phyloP scores from a whole-genome alignment of 2,329 filamentous ascomycete species.

The Diaporthe sp. region DNA sequence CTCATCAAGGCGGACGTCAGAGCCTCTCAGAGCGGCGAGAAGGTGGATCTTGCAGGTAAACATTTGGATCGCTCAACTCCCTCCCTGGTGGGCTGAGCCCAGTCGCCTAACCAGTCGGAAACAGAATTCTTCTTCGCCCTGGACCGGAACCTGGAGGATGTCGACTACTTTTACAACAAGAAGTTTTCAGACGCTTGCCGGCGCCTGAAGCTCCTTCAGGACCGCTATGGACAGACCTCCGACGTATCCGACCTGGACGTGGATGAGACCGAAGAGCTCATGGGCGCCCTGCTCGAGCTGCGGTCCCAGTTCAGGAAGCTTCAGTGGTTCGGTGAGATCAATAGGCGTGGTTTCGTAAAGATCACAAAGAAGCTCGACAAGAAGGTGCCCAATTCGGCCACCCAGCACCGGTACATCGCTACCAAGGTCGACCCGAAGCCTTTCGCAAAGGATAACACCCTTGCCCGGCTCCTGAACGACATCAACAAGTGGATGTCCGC shows the following conservation, averaged over 20 bases:
- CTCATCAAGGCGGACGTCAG: constrained; percentile 86
- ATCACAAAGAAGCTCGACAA: constrained; percentile 99
- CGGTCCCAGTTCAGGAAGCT: constrained; percentile 89
- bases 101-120: constrained; percentile 52
- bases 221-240: constrained; percentile 83
- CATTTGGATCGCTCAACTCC: constrained; percentile 42
- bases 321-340: constrained; percentile 98
- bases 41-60: constrained; percentile 92
- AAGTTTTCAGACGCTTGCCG: constrained; percentile 89
- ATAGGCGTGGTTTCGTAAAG: constrained; percentile 94
- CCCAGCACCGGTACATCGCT: constrained; percentile 87
- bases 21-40: constrained; percentile 75
- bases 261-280: constrained; percentile 91
- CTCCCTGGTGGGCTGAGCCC: constrained; percentile 44
- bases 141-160: constrained; percentile 96
- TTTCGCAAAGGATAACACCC: constrained; percentile 81
- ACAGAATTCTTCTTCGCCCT: constrained; percentile 96
- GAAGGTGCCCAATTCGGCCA: constrained; percentile 81
- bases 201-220: constrained; percentile 86
- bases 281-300: constrained; percentile 90
- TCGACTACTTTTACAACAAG: constrained; percentile 97
- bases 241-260: constrained; percentile 82
- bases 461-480: constrained; percentile 62
- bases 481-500: constrained; percentile 95
- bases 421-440: constrained; percentile 90